phyloP scores from a whole-genome alignment of 2,329 filamentous ascomycete species.

The Penicillium sumatraense region DNA sequence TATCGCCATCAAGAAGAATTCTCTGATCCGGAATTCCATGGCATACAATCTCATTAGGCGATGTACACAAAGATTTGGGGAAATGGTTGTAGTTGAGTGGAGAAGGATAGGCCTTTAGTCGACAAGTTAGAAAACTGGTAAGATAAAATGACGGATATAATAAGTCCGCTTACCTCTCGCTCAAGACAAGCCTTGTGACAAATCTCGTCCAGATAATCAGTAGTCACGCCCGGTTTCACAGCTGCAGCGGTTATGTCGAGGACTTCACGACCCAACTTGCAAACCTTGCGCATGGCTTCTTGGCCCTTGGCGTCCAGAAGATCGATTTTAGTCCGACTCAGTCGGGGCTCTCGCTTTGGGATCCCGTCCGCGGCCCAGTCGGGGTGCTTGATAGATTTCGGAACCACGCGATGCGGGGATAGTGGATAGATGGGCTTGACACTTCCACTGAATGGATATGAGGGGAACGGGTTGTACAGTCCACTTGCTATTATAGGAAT shows the following conservation, averaged over 20 bases:
- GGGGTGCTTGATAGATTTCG: slow-evolving; percentile 75
- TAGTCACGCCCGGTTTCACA: slow-evolving; percentile 81
- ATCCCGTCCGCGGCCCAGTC: slow-evolving; percentile 83
- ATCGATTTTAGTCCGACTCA: slow-evolving; percentile 75
- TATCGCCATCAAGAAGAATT: slow-evolving; percentile 82
- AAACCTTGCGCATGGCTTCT: slow-evolving; percentile 87
- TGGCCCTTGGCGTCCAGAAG: slow-evolving; percentile 75
- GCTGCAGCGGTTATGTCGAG: slow-evolving; percentile 83
- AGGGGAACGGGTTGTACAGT: slow-evolving; percentile 84
- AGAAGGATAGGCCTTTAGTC: slow-evolving; percentile 79
- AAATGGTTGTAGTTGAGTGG: slow-evolving; percentile 91
- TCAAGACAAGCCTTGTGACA: slow-evolving; percentile 91
- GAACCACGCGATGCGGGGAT: slow-evolving; percentile 69
- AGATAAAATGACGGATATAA: not conserved
- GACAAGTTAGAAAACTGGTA: not conserved
- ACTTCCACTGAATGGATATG: slow-evolving; percentile 75
- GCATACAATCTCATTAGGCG: slow-evolving; percentile 91
- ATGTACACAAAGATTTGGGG: slow-evolving; percentile 93
- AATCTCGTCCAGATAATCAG: slow-evolving; percentile 86
- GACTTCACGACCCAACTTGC: slow-evolving; percentile 79
- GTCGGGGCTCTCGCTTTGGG: slow-evolving; percentile 59
- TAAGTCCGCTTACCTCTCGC: slow-evolving; percentile 69
- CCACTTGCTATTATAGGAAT: slow-evolving; percentile 78
- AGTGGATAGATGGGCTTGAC: slow-evolving; percentile 83
- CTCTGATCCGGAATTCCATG: slow-evolving; percentile 92